Evolutionary conservation across 176 grass and related monocot species (phyloP).

Genomic region (Elymus sibiricus): DNA sequence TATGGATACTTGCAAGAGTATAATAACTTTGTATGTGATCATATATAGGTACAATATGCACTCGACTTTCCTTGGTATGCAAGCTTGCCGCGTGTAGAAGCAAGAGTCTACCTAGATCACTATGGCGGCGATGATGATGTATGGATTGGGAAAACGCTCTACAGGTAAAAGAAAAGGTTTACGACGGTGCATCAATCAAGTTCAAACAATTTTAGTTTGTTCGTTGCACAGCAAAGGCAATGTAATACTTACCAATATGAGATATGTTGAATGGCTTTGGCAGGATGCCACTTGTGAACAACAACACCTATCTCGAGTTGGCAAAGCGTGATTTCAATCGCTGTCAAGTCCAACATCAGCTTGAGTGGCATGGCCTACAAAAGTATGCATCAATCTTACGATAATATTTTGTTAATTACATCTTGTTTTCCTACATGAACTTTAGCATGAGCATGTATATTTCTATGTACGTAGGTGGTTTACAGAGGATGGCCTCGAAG

Average conservation of each 20-base stretch:
- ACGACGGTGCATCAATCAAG: background rate
- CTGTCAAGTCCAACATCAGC: conserved; percentile 72
- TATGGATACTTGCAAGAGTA: too few species aligned
- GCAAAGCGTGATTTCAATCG: conserved; percentile 79
- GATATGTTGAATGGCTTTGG: background rate
- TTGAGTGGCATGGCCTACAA: conserved; percentile 62
- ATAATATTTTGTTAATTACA: background rate
- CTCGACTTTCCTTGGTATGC: conserved; percentile 82
- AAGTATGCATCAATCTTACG: conserved; percentile 28
- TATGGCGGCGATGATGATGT: conserved; percentile 74
- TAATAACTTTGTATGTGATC: background rate
- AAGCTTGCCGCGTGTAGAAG: conserved; percentile 73
- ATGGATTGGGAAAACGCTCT: conserved; percentile 96
- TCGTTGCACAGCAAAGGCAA: background rate
- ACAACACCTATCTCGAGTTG: conserved; percentile 56
- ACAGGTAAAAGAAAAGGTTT: conserved; percentile 43
- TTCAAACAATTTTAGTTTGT: background rate
- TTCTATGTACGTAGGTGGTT: conserved; percentile 54
- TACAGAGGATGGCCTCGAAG: conserved; percentile 33
- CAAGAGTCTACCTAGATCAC: conserved; percentile 77
- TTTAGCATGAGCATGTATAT: background rate
- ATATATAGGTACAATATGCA: conserved; percentile 80
- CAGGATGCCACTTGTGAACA: conserved; percentile 94
- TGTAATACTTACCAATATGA: background rate
- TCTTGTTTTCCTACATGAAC: background rate